These are phyloP conservation scores for Cryptococcus sp. DNA, from an alignment of 1,284 basidiomycete genomes.

Conservation along the genomic window DNA sequence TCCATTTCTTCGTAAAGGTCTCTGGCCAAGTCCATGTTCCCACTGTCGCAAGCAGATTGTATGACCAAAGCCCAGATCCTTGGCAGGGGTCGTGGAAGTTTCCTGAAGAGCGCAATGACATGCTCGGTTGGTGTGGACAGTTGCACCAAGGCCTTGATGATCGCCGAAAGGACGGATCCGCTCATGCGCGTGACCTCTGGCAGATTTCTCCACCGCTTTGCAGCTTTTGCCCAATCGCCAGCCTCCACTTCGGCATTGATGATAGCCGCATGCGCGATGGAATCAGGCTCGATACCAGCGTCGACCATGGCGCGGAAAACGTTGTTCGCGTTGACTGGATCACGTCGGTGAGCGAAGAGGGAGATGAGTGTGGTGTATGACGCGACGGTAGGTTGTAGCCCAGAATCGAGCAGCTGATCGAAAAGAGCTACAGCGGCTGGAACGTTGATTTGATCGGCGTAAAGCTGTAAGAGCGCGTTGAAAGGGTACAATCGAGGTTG, in stretches of 20 bases:
- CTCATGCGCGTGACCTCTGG: slow-evolving; percentile 54
- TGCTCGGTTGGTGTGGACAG: slow-evolving; percentile 73
- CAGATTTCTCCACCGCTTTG: slow-evolving; percentile 28
- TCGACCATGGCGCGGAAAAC: slow-evolving; percentile 60
- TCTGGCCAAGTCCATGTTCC: slow-evolving; percentile 66
- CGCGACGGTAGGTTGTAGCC: slow-evolving; percentile 58
- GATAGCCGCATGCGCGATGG: slow-evolving; percentile 66
- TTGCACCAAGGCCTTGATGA: slow-evolving; percentile 82
- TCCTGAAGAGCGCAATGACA: slow-evolving; percentile 67
- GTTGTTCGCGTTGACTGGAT: slow-evolving; percentile 67
- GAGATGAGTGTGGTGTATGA: slow-evolving; percentile 73
- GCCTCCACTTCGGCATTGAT: slow-evolving; percentile 83
- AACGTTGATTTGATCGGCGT: slow-evolving; percentile 63
- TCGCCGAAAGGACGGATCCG: slow-evolving; percentile 64
- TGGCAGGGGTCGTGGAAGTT: slow-evolving; percentile 61
- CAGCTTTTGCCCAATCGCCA: slow-evolving; percentile 61
- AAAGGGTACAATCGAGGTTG: slow-evolving; percentile 18
- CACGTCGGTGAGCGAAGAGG: slow-evolving; percentile 66
- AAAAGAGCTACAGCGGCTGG: slow-evolving; percentile 62
- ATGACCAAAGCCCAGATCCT: slow-evolving; percentile 76
- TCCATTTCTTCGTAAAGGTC: slow-evolving; percentile 73
- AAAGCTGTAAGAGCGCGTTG: slow-evolving; percentile 64
- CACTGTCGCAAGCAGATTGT: slow-evolving; percentile 78
- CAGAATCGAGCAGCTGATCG: slow-evolving; percentile 63
- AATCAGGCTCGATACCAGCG: slow-evolving; percentile 64